Conservation (phyloP, 331 rosid species). For the Acacia pycnantha region DNA sequence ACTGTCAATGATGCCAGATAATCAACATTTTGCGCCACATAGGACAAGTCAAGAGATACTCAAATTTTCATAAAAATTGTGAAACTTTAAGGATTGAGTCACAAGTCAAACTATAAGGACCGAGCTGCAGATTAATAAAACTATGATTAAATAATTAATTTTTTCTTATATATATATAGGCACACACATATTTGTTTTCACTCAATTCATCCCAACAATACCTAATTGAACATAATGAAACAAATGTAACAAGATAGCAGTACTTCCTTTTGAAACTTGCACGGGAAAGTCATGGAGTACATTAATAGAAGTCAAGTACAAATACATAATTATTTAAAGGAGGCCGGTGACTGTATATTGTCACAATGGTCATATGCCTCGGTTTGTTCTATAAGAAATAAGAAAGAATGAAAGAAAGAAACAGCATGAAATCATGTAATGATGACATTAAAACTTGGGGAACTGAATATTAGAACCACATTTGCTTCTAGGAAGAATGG, state of each 20-base stretch:
- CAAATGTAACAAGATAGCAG: background rate
- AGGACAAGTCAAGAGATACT: no score
- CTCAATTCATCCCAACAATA: background rate
- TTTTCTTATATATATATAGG: no score
- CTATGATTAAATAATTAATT: no score
- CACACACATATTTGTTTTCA: no score
- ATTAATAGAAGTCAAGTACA: no score
- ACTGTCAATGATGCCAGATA: no score
- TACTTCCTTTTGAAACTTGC: background rate
- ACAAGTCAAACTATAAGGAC: no score
- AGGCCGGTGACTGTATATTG: background rate
- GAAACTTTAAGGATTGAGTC: no score
- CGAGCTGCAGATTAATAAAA: no score
- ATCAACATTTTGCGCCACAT: no score
- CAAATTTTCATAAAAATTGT: background rate
- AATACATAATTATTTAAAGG: background rate
- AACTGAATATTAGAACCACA: conserved; percentile 53
- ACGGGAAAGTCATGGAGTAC: background rate
- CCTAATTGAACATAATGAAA: background rate
- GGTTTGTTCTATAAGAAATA: background rate
- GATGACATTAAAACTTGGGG: conserved; percentile 49
- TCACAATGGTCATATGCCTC: background rate
- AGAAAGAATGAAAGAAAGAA: no score
- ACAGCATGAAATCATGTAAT: background rate
- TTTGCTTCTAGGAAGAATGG: conserved; percentile 43